Conservation (phyloP, 257 asterid species). For the Capsicum baccatum region DNA sequence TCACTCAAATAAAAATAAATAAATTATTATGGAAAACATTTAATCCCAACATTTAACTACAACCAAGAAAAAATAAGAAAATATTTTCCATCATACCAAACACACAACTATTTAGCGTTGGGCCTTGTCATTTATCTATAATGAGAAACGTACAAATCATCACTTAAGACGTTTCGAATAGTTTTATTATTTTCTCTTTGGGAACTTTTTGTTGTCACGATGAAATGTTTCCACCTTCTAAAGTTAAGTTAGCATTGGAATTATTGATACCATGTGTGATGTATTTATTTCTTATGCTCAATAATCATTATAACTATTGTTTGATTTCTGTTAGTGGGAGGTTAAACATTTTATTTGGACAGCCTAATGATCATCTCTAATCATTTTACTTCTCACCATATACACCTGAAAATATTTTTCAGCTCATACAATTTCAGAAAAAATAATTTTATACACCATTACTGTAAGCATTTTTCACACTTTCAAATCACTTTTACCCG, state of each 20-base stretch:
- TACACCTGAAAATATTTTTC: not conserved
- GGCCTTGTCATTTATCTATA: slow-evolving; percentile 26
- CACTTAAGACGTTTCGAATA: not conserved
- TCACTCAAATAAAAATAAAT: no score
- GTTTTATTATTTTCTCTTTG: not conserved
- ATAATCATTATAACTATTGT: not conserved
- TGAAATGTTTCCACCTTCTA: slow-evolving; percentile 30
- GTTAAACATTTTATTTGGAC: not conserved
- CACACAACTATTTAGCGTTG: no score
- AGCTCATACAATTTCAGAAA: not conserved
- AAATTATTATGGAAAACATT: no score
- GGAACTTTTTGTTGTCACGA: slow-evolving; percentile 3
- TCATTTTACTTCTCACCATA: slow-evolving; percentile 11
- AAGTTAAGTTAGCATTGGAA: not conserved
- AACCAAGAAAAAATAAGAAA: no score
- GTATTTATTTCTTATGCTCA: not conserved
- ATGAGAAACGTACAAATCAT: slow-evolving; percentile 17
- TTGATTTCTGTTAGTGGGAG: slow-evolving; percentile 4
- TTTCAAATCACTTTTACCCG: no score
- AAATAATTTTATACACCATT: not conserved
- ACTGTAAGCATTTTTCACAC: not conserved
- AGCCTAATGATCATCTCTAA: slow-evolving; percentile 10
- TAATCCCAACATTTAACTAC: no score
- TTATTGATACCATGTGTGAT: slow-evolving; percentile 16
- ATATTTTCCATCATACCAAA: no score